Conservation (phyloP, 2,329 filamentous ascomycete genomes). For the Fusarium illudens region DNA sequence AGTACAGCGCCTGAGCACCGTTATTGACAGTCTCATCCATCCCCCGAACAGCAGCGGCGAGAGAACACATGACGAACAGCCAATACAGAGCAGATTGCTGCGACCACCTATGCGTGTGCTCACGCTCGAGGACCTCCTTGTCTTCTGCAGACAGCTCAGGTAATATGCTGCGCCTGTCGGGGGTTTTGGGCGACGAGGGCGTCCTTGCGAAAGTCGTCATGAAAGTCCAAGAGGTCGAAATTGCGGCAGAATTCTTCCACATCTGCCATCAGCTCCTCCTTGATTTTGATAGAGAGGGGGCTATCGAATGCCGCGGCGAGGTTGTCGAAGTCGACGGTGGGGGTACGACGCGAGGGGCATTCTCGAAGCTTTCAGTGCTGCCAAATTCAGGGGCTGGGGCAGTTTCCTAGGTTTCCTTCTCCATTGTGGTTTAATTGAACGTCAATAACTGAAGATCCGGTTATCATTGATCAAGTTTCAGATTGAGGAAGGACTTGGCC, state of each 20-base stretch:
- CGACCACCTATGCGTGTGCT: slow-evolving; percentile 42
- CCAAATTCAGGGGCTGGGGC: background rate
- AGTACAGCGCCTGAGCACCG: background rate
- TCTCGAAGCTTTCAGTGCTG: slow-evolving; percentile 1
- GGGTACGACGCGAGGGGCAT: slow-evolving; percentile 5
- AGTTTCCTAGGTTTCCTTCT: background rate
- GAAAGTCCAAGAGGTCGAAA: slow-evolving; percentile 44
- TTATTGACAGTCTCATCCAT: slow-evolving; percentile 3
- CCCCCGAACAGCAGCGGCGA: background rate
- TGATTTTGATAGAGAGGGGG: slow-evolving; percentile 39
- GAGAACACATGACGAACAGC: slow-evolving; percentile 41
- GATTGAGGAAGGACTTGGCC: background rate
- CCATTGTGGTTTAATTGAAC: background rate
- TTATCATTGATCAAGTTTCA: background rate
- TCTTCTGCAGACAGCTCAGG: slow-evolving; percentile 37
- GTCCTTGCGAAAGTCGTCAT: slow-evolving; percentile 58
- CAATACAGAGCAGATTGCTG: slow-evolving; percentile 46
- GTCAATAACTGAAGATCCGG: background rate
- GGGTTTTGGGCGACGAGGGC: slow-evolving; percentile 59
- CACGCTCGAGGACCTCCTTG: slow-evolving; percentile 38
- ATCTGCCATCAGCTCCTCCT: slow-evolving; percentile 43
- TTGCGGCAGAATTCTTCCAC: slow-evolving; percentile 47
- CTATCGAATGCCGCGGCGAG: slow-evolving; percentile 27
- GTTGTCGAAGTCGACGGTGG: background rate
- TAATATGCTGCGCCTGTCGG: slow-evolving; percentile 43